Evolutionary conservation across 176 grass and related monocot species (phyloP).

Genomic region (Thalia dealbata): DNA sequence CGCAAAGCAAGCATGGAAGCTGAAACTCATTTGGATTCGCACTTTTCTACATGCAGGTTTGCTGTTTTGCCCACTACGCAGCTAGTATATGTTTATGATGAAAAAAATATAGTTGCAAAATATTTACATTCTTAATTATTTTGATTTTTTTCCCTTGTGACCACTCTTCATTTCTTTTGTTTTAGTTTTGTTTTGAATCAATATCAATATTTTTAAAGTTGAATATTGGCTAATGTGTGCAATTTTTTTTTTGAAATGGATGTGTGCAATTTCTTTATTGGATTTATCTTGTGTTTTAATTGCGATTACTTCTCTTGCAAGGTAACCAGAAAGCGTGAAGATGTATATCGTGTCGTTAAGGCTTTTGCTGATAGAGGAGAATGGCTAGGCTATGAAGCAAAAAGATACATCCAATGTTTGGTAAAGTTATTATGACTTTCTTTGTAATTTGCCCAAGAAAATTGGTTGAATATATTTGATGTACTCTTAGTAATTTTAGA

Average conservation of each 20-base stretch:
- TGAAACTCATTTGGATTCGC: constrained; percentile 66
- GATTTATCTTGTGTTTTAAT: background rate
- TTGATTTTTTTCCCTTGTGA: background rate
- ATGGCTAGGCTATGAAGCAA: constrained; percentile 56
- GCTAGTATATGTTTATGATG: background rate
- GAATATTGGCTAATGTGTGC: no score
- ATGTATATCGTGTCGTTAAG: constrained; percentile 83
- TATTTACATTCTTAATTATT: background rate
- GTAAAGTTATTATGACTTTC: constrained; percentile 33
- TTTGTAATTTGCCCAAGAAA: background rate
- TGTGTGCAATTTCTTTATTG: background rate
- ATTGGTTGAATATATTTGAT: background rate
- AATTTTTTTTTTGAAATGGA: no score
- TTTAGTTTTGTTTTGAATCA: background rate
- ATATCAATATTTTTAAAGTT: background rate
- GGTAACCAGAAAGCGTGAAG: constrained; percentile 86
- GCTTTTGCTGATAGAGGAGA: constrained; percentile 57
- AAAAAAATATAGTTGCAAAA: background rate
- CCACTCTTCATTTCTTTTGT: background rate
- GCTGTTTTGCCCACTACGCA: constrained; percentile 19
- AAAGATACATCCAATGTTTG: constrained; percentile 60
- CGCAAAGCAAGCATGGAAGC: constrained; percentile 62
- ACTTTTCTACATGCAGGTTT: constrained; percentile 71
- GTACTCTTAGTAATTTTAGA: background rate
- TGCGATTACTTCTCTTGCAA: constrained; percentile 38